Evolutionary conservation across 257 asterid species (phyloP).

Genomic region (Solanum paucissectum): DNA sequence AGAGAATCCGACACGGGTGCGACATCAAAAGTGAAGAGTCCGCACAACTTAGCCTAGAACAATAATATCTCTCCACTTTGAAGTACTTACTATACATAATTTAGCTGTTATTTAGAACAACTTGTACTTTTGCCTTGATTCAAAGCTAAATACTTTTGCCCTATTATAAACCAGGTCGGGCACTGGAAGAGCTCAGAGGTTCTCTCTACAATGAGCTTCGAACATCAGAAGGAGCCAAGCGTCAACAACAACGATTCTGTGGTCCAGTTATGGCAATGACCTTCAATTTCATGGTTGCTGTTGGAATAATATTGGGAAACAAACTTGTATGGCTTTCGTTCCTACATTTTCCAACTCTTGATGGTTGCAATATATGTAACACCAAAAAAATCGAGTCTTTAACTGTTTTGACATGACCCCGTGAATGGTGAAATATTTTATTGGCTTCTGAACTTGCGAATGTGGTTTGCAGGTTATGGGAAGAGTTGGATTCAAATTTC

Average conservation of each 20-base stretch:
- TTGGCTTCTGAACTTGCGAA: not conserved
- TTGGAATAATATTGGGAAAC: conserved; percentile 75
- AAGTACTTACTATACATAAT: not conserved
- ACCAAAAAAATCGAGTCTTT: not conserved
- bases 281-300: conserved; percentile 78
- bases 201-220: conserved; percentile 61
- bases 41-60: not conserved
- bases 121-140: not conserved
- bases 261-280: conserved; percentile 72
- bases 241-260: conserved; percentile 62
- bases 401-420: not conserved
- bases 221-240: conserved; percentile 76
- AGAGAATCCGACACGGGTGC: too few relatives aligned
- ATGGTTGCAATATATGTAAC: not conserved
- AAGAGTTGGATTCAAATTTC: conserved; percentile 75
- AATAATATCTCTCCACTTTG: not conserved
- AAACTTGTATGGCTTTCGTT: conserved; percentile 43
- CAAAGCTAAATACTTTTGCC: not conserved
- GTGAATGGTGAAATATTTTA: not conserved
- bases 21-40: too few relatives aligned
- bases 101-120: not conserved
- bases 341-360: not conserved
- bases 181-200: conserved; percentile 77
- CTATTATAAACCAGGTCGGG: conserved; percentile 36
- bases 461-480: conserved; percentile 63